Evolutionary conservation across 805 yeast species (phyloP).

Genomic region (Hanseniaspora hatyaiensis): DNA sequence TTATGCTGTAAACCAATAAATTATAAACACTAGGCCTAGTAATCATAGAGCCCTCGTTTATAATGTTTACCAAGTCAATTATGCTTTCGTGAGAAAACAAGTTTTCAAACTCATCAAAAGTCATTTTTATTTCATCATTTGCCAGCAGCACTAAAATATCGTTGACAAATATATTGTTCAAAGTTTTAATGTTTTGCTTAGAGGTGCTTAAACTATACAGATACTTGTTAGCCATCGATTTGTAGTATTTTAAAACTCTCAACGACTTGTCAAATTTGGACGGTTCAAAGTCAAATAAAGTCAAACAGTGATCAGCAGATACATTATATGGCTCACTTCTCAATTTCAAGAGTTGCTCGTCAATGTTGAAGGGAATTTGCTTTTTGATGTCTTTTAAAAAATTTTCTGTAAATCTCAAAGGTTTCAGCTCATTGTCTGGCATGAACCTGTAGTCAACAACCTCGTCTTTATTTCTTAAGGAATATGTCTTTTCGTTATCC

Average conservation of each 20-base stretch:
- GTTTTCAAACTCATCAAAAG: slow-evolving; percentile 3
- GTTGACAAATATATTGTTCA: slow-evolving; percentile 44
- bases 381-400: slow-evolving; percentile 15
- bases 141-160: slow-evolving; percentile 29
- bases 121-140: slow-evolving; percentile 16
- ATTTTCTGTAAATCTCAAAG: slow-evolving; percentile 32
- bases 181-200: background rate
- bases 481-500: slow-evolving; percentile 64
- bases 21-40: slow-evolving; percentile 3
- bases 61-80: slow-evolving; percentile 1
- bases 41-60: background rate
- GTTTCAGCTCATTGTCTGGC: slow-evolving; percentile 85
- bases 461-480: slow-evolving; percentile 65
- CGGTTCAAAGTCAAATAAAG: slow-evolving; percentile 24
- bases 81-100: background rate
- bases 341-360: slow-evolving; percentile 40
- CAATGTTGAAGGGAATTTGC: slow-evolving; percentile 50
- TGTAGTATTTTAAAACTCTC: slow-evolving; percentile 57
- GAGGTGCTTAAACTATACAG: slow-evolving; percentile 18
- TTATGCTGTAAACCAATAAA: background rate
- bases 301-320: slow-evolving; percentile 20
- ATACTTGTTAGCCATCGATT: slow-evolving; percentile 45
- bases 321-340: slow-evolving; percentile 37
- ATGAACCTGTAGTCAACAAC: slow-evolving; percentile 82
- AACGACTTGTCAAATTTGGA: background rate